Conservation (phyloP, 257 asterid species). For the Solanum sejunctum region DNA sequence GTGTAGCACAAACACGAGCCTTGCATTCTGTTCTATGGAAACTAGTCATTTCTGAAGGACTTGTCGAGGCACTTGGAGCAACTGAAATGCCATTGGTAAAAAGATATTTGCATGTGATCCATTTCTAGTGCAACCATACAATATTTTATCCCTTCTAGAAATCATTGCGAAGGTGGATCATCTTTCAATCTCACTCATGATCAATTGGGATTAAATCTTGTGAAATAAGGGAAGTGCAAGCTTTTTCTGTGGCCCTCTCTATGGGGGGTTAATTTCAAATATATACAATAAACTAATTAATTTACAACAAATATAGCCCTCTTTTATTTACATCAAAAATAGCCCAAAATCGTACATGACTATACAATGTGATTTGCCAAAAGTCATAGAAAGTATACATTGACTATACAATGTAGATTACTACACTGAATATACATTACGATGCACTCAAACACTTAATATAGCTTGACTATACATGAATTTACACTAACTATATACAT, state of each 20-base stretch:
- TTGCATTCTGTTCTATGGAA: slow-evolving; percentile 78
- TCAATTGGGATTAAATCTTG: not conserved
- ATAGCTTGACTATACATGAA: no score
- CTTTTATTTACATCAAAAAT: no score
- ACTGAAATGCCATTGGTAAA: slow-evolving; percentile 82
- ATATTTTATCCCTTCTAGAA: not conserved
- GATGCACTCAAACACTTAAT: no score
- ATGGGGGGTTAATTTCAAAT: not conserved
- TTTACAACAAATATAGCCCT: no score
- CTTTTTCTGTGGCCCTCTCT: not conserved
- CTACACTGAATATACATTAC: no score
- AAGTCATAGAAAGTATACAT: no score
- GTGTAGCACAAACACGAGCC: slow-evolving; percentile 86
- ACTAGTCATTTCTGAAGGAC: slow-evolving; percentile 63
- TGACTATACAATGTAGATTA: no score
- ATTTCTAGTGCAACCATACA: not conserved
- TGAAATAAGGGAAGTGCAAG: not conserved
- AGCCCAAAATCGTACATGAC: no score
- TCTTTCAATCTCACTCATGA: not conserved
- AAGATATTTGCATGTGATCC: not conserved
- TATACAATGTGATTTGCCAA: no score
- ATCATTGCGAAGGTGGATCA: not conserved
- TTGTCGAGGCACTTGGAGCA: slow-evolving; percentile 54
- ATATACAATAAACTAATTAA: no score
- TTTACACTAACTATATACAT: no score